Conservation (phyloP, 2,329 filamentous ascomycete genomes). For the Elsinoe perseae region DNA sequence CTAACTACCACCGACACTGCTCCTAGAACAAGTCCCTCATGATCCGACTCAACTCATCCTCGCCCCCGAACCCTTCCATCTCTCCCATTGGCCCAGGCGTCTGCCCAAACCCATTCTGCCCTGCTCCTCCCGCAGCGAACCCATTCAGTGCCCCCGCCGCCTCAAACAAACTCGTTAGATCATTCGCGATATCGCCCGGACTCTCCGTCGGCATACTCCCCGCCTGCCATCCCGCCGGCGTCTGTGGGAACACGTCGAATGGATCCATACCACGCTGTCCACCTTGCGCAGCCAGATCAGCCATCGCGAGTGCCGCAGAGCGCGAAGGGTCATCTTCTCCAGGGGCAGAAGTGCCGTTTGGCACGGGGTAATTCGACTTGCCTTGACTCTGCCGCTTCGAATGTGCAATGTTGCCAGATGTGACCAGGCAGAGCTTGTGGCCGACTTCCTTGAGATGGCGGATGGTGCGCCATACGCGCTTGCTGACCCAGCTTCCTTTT, state of each 20-base stretch:
- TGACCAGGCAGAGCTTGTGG: slow-evolving; percentile 56
- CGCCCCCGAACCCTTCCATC: slow-evolving; percentile 40
- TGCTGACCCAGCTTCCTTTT: slow-evolving; percentile 62
- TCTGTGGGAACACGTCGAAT: slow-evolving; percentile 28
- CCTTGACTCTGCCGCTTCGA: neutral
- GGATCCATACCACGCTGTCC: neutral
- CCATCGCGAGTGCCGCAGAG: slow-evolving; percentile 58
- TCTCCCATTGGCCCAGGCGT: slow-evolving; percentile 18
- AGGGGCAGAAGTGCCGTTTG: neutral
- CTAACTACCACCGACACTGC: no score
- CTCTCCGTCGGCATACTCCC: slow-evolving; percentile 41
- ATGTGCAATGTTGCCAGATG: slow-evolving; percentile 25
- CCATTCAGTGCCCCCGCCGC: slow-evolving; percentile 48
- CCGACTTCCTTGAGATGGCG: slow-evolving; percentile 63
- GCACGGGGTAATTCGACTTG: neutral
- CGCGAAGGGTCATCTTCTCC: slow-evolving; percentile 47
- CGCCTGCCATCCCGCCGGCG: slow-evolving; percentile 19
- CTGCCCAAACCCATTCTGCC: slow-evolving; percentile 9
- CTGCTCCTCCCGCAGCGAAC: neutral
- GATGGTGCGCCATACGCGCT: slow-evolving; percentile 66
- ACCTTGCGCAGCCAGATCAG: slow-evolving; percentile 52
- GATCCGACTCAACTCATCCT: slow-evolving; percentile 53
- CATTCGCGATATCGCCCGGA: slow-evolving; percentile 55
- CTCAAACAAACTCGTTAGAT: slow-evolving; percentile 57
- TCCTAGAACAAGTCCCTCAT: slow-evolving; percentile 52